Base-by-base conservation (phyloP, 2,329 filamentous ascomycete genomes). In the Arthrobotrys sinensis region DNA sequence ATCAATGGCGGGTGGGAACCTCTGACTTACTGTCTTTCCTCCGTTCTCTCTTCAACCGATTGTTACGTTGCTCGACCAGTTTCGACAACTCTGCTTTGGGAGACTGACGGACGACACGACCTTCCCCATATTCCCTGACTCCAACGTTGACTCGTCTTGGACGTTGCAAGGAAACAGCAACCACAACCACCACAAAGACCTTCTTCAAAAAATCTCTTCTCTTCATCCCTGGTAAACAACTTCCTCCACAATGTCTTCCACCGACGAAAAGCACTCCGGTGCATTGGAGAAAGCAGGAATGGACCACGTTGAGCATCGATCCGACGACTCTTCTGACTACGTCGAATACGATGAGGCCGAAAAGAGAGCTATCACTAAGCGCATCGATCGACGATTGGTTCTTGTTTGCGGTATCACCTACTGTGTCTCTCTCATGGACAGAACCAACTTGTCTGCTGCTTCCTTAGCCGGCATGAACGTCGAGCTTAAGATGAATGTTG, bases 391-490 rank as follows among this genome's bases (percentile, higher is more conserved):
- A 34, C 89, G 90, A 1, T 85, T 92, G 2, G 88, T 92, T 46
- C 82, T 87, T 2, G 90, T 88, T 0, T 88, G 90, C 3, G 90
- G 90, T 19, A 82, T 87, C 80, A 88, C 93, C 85, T 94, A 94
- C 84, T 93, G 91, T 83, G 87, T 93, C 81, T 91, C 89, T 80
- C 85, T 95, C 76, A 92, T 95, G 89, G 93, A 96, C 82, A 87
- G 93, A 36, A 93, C 91, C 1, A 95, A 95, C 83, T 85, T 94
- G 83, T 89, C 89, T n/a, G 86, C 89, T 21, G 92, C 92, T 46
- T 89, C 89, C 53, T 91, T 95, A 83, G 92, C 93, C 19, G 92
- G 88, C 34, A 78, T 78, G 75, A 71, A 71, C 10, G 8, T 72
- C n/a, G 75, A 78, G 38, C 38, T 78, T 7, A 45, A 38, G 14